A percentile compares a stretch with the other conserved stretches of the same genome.
These are phyloP conservation scores for Cystoisospora suis DNA, from an alignment of 169 alveolate species.

Conservation along the genomic window DNA sequence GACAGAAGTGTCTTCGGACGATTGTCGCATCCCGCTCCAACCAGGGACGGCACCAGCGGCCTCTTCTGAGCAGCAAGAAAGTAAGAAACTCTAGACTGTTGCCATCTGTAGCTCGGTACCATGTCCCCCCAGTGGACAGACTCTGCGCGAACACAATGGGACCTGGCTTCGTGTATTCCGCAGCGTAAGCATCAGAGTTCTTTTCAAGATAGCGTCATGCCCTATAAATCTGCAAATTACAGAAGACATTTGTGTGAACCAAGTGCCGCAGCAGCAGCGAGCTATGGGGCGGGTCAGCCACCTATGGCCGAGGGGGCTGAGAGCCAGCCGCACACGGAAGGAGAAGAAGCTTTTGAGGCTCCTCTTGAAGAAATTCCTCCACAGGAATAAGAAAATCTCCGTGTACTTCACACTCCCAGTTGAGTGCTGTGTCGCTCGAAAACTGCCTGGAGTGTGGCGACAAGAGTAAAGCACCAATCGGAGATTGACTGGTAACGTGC, in stretches of 20 bases:
- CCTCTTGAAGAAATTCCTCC: no score
- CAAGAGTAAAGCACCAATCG: no score
- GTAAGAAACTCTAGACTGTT: no score
- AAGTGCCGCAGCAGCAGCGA: not conserved
- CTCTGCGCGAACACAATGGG: slow-evolving; percentile 36
- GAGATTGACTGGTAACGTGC: no score
- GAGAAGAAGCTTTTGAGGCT: no score
- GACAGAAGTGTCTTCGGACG: not conserved
- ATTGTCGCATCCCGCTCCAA: not conserved
- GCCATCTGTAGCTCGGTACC: no score
- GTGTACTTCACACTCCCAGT: no score
- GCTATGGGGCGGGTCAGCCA: not conserved
- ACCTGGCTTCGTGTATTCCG: slow-evolving; percentile 1
- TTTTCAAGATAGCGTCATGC: no score
- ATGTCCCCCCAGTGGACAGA: slow-evolving; percentile 25
- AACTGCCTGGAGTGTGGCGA: no score
- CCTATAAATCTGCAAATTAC: not conserved
- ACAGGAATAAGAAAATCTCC: no score
- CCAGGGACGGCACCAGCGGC: not conserved
- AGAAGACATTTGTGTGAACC: slow-evolving; percentile 14
- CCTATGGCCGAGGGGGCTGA: not conserved
- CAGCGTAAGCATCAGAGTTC: not conserved
- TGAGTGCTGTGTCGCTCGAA: no score
- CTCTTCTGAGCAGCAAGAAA: not conserved
- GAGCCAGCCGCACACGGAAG: no score